A percentile compares a stretch with the other conserved stretches of the same genome.
Conservation (phyloP, 768 basidiomycete genomes). For the Podaxis sp. region DNA sequence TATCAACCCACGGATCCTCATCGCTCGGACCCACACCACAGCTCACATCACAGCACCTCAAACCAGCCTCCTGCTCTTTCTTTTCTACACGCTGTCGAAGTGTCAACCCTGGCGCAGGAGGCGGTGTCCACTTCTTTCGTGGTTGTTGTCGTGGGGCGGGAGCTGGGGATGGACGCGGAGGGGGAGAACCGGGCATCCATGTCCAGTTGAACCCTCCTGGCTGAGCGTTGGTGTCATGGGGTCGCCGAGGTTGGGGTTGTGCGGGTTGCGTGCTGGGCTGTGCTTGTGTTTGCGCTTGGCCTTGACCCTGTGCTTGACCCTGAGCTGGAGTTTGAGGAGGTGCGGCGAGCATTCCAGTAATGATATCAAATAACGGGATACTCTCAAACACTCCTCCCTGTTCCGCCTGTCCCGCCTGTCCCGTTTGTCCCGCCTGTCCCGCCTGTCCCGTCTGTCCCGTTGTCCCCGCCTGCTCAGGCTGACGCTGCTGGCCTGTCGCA, state of each 20-base stretch:
- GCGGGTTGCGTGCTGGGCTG: conserved; percentile 2
- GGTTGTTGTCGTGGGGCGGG: conserved; percentile 19
- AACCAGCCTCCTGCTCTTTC: conserved; percentile 67
- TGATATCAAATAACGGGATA: conserved; percentile 1
- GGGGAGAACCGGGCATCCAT: conserved; percentile 1
- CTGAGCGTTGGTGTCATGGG: not conserved
- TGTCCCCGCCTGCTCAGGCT: not conserved
- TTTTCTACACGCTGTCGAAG: conserved; percentile 73
- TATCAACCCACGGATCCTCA: conserved; percentile 54
- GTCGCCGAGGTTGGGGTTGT: conserved; percentile 8
- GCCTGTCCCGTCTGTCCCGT: not conserved
- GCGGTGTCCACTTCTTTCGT: conserved; percentile 55
- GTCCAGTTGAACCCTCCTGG: not conserved
- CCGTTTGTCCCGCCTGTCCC: not conserved
- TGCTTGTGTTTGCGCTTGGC: not conserved
- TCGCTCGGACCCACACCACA: conserved; percentile 78
- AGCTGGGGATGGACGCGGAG: conserved; percentile 3
- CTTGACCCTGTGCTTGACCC: not conserved
- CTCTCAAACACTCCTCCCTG: conserved; percentile 3
- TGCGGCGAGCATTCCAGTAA: not conserved
- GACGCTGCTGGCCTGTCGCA: too few relatives aligned
- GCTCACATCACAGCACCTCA: conserved; percentile 69
- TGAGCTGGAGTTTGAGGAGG: conserved; percentile 2
- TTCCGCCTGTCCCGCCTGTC: not conserved
- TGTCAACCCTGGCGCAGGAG: conserved; percentile 65